phyloP scores from a whole-genome alignment of 148 eudicot species.

The Diospyros kaki region DNA sequence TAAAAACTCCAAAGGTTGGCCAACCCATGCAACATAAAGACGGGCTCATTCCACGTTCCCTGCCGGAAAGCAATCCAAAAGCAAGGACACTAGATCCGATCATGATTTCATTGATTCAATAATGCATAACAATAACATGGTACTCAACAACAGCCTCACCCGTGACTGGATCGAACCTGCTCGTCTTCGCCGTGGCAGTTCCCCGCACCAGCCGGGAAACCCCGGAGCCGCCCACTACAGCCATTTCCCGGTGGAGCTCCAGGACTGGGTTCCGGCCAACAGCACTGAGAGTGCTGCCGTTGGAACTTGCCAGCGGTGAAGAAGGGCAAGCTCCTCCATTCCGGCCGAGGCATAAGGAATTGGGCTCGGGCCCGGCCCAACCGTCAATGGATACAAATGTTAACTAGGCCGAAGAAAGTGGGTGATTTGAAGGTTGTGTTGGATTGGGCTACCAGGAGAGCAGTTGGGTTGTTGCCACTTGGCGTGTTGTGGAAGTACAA shows the following conservation, averaged over 20 bases:
- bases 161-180: slow-evolving; percentile 18
- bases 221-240: slow-evolving; percentile 49
- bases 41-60: too few species aligned
- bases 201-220: slow-evolving; percentile 44
- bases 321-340: slow-evolving; percentile 2
- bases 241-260: slow-evolving; percentile 26
- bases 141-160: slow-evolving; percentile 39
- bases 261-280: slow-evolving; percentile 30
- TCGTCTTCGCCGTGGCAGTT: slow-evolving; percentile 28
- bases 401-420: slow-evolving; percentile 8
- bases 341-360: slow-evolving; percentile 12
- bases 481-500: slow-evolving; percentile 29
- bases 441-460: slow-evolving; percentile 7
- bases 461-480: slow-evolving; percentile 17
- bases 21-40: too few species aligned
- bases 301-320: slow-evolving; percentile 32
- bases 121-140: slow-evolving; percentile 34
- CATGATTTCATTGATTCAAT: not conserved
- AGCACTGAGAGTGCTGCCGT: slow-evolving; percentile 39
- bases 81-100: too few species aligned
- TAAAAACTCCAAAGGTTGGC: too few species aligned
- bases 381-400: slow-evolving; percentile 20
- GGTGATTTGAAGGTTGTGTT: slow-evolving; percentile 1
- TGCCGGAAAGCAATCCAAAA: too few species aligned
- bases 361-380: slow-evolving; percentile 6